Base-by-base conservation (phyloP, 345 rosid genomes). In the Excoecaria cochinchinensis region DNA sequence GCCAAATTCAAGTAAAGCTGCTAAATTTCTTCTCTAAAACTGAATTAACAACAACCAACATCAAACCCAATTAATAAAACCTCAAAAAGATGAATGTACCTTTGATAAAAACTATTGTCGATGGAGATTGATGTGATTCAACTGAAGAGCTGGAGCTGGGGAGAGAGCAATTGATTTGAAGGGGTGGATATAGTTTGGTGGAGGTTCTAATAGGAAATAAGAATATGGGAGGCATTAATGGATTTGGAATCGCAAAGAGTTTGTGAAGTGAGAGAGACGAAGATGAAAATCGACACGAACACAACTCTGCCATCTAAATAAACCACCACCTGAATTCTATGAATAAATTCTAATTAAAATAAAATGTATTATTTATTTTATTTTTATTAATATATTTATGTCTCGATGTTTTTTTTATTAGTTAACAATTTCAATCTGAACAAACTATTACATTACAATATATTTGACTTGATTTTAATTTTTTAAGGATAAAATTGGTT, bases 291-390 rank as follows among this genome's bases (percentile, higher is more conserved):
- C 10, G 51, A 57, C 58, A 55, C n/a, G 76, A 24, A 71, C 66
- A 68, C 70, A 71, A 69, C n/a, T 71, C 40, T 15, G 87, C 80
- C 89, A 85, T 87, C 79, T 22, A 57, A 57, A 57, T 31, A 31
- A 31, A 31, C 31, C 31, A 31, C 31, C 31, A 0, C 31, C 31
- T 2, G 31, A 31, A 31, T 31, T 31, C 31, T 31, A n/a, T n/a
- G n/a, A n/a, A n/a, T n/a, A n/a, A n/a, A n/a, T n/a, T n/a, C n/a
- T n/a, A n/a, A n/a, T n/a, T n/a, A n/a, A n/a, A n/a, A n/a, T n/a
- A n/a, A n/a, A n/a, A n/a, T n/a, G n/a, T n/a, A n/a, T n/a, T n/a
- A n/a, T n/a, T n/a, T n/a, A n/a, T n/a, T n/a, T n/a, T n/a, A 31
- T 31, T 31, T 31, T 2, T 31, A 31, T 31, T 31, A 31, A 31